A percentile compares a stretch with the other conserved stretches of the same genome.
Evolutionary conservation across 2,329 filamentous ascomycete genomes (phyloP).

Genomic region (Diplodia corticola): DNA sequence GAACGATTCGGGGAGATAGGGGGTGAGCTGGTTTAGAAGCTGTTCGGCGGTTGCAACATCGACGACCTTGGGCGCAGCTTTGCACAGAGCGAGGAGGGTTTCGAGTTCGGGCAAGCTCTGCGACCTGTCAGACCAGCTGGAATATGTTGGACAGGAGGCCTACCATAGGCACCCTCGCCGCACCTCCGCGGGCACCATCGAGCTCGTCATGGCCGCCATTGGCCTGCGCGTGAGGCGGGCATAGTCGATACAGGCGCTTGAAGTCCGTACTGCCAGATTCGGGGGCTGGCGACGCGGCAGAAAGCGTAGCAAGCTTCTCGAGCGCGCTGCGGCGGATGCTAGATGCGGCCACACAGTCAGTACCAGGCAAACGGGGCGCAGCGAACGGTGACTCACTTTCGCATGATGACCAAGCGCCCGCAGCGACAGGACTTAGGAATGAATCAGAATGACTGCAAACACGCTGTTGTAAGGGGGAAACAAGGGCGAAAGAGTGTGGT

Average conservation of each 20-base stretch:
- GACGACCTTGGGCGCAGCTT: slow-evolving; percentile 75
- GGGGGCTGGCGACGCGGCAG: slow-evolving; percentile 40
- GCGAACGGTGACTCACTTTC: slow-evolving; percentile 17
- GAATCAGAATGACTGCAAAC: slow-evolving; percentile 16
- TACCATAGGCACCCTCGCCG: slow-evolving; percentile 42
- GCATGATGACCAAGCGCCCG: slow-evolving; percentile 16
- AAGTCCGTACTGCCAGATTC: slow-evolving; percentile 40
- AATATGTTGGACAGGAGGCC: slow-evolving; percentile 14
- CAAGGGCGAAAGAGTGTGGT: background rate
- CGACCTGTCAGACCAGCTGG: slow-evolving; percentile 7
- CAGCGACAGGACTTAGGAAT: slow-evolving; percentile 12
- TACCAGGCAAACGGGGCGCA: background rate
- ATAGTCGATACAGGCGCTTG: slow-evolving; percentile 45
- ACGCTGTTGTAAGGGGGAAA: background rate
- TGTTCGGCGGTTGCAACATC: slow-evolving; percentile 72
- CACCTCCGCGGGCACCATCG: slow-evolving; percentile 26
- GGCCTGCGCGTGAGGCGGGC: slow-evolving; percentile 26
- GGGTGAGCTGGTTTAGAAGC: slow-evolving; percentile 74
- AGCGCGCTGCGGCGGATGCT: slow-evolving; percentile 49
- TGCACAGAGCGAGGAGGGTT: slow-evolving; percentile 86
- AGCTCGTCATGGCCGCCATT: slow-evolving; percentile 21
- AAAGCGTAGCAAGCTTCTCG: slow-evolving; percentile 52
- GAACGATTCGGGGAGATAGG: slow-evolving; percentile 84
- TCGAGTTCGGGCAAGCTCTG: slow-evolving; percentile 89
- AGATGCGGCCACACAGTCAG: slow-evolving; percentile 17